Conservation (phyloP, 1,139 yeast species). For the Sugiyamaella grinbergsii region DNA sequence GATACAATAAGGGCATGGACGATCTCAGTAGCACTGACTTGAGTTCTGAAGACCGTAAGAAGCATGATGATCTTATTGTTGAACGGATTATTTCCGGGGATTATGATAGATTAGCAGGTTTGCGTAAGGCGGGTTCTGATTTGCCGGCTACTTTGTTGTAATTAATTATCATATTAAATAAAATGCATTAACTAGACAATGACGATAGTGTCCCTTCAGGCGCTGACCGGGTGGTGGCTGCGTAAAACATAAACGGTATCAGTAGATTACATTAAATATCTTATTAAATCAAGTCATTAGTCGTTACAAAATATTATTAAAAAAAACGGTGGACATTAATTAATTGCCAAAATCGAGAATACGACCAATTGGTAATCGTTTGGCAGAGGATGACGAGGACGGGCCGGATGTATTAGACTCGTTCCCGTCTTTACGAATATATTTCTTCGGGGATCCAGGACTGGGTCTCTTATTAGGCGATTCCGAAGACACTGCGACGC, state of each 20-base stretch:
- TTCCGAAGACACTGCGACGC: conserved; percentile 13
- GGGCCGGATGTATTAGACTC: conserved; percentile 10
- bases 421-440: conserved; percentile 23
- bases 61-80: conserved; percentile 76
- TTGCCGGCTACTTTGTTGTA: conserved; percentile 42
- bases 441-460: conserved; percentile 26
- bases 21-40: conserved; percentile 55
- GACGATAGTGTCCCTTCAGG: too few relatives aligned
- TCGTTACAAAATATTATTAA: conserved; percentile 11
- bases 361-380: conserved; percentile 26
- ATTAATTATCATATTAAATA: conserved; percentile 6
- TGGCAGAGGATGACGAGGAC: conserved; percentile 9
- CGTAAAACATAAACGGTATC: too few relatives aligned
- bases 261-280: too few relatives aligned
- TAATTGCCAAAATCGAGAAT: conserved; percentile 24
- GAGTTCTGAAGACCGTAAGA: conserved; percentile 60
- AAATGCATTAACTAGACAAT: conserved; percentile 13
- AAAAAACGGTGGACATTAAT: not conserved
- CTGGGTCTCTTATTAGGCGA: conserved; percentile 9
- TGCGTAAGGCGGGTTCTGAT: conserved; percentile 53
- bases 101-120: conserved; percentile 74
- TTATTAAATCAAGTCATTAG: conserved; percentile 10
- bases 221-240: too few relatives aligned
- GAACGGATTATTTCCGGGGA: conserved; percentile 84
- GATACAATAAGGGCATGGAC: conserved; percentile 67